phyloP scores from a whole-genome alignment of 2,329 filamentous ascomycete genomes.

The Claviceps maximensis region DNA sequence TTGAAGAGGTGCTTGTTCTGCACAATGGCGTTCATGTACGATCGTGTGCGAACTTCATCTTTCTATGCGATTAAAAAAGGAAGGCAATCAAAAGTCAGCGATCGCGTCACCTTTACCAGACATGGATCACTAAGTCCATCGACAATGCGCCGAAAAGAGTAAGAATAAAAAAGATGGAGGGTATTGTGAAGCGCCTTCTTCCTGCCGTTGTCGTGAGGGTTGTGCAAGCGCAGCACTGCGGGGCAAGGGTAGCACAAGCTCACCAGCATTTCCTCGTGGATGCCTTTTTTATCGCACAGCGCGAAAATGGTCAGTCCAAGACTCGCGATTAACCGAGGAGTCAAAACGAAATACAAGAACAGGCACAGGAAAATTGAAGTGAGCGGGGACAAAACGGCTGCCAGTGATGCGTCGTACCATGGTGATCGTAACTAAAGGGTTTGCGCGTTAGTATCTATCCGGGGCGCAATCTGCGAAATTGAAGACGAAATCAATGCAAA shows the following conservation, averaged over 20 bases:
- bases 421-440: constrained; percentile 75
- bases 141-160: neutral
- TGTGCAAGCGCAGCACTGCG: constrained; percentile 1
- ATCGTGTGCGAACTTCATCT: constrained; percentile 93
- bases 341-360: neutral
- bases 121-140: neutral
- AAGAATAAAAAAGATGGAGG: too few relatives aligned
- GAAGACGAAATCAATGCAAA: neutral
- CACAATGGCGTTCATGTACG: constrained; percentile 94
- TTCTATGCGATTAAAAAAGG: constrained; percentile 43
- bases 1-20: constrained; percentile 95
- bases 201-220: neutral
- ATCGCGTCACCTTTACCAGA: neutral
- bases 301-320: neutral
- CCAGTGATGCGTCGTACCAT: constrained; percentile 52
- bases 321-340: neutral
- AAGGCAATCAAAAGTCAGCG: neutral
- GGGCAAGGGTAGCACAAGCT: constrained; percentile 26
- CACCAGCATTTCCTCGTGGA: constrained; percentile 97
- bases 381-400: neutral
- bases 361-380: constrained; percentile 13
- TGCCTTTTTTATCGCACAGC: constrained; percentile 48
- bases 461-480: neutral
- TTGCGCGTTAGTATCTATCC: neutral
- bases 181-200: neutral